phyloP scores from a whole-genome alignment of 129 eudicot species.

The Escallonia herrerae region DNA sequence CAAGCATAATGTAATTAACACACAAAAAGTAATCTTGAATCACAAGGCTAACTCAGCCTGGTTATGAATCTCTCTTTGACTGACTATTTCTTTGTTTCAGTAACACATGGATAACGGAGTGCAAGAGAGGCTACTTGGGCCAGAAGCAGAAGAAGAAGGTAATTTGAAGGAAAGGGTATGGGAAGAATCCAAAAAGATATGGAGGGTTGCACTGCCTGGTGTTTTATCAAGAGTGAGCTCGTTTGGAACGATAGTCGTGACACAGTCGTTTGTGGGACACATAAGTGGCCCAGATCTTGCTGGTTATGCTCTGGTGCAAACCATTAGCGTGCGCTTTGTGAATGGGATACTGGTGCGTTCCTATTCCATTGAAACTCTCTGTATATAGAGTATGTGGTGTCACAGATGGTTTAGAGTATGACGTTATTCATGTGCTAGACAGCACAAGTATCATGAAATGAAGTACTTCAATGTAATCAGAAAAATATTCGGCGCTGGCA shows the following conservation, averaged over 20 bases:
- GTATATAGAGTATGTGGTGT: not conserved
- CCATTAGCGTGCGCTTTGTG: conserved; percentile 59
- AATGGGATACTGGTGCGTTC: conserved; percentile 61
- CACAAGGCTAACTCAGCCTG: too few species aligned
- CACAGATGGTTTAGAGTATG: too few species aligned
- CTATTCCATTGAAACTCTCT: not conserved
- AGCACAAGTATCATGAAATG: too few species aligned
- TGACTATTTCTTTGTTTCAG: not conserved
- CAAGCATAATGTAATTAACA: too few species aligned
- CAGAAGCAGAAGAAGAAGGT: conserved; percentile 23
- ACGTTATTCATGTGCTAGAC: too few species aligned
- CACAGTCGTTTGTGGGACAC: conserved; percentile 73
- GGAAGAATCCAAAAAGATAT: conserved; percentile 60
- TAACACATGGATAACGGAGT: conserved; percentile 25
- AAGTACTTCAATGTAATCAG: too few species aligned
- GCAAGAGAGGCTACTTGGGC: conserved; percentile 29
- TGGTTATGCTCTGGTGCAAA: conserved; percentile 76
- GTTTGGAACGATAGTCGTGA: conserved; percentile 53
- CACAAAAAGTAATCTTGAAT: too few species aligned
- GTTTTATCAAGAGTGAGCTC: conserved; percentile 55
- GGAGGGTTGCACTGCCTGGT: conserved; percentile 73
- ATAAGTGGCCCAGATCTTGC: conserved; percentile 65
- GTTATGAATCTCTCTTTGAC: too few species aligned
- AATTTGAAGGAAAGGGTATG: conserved; percentile 37
- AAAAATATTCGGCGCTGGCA: too few species aligned